phyloP scores from a whole-genome alignment of 225 moss, liverwort and hornwort genomes.

The Marchantia paleacea region DNA sequence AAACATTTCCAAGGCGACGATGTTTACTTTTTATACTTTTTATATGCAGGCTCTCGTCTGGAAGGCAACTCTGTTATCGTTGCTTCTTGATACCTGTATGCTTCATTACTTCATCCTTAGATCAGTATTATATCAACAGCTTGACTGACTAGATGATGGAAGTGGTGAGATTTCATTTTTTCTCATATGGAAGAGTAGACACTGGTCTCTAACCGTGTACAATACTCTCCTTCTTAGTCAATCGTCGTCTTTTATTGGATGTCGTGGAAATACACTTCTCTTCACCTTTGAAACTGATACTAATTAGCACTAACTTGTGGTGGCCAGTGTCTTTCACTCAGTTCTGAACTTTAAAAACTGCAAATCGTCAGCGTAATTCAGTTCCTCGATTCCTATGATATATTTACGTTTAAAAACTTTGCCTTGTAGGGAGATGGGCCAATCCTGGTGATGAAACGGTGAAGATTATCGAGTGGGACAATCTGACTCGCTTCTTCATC shows the following conservation, averaged over 20 bases:
- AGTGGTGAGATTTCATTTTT: neutral
- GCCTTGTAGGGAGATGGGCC: constrained; percentile 58
- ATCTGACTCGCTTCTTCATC: constrained; percentile 54
- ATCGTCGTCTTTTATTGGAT: neutral
- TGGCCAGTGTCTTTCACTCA: neutral
- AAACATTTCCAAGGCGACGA: neutral
- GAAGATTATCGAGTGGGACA: constrained; percentile 75
- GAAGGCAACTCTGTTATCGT: constrained; percentile 63
- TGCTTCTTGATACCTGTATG: constrained; percentile 82
- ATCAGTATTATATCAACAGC: neutral
- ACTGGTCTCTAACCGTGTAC: neutral
- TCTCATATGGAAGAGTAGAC: neutral
- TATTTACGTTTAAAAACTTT: constrained; percentile 2
- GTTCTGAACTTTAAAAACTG: neutral
- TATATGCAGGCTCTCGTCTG: constrained; percentile 64
- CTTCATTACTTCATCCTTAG: neutral
- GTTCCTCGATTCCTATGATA: neutral
- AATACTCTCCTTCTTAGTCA: neutral
- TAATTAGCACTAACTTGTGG: neutral
- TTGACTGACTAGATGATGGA: neutral
- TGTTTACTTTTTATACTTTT: neutral
- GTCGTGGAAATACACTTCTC: neutral
- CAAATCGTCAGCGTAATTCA: neutral
- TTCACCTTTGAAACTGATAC: neutral
- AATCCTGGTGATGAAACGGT: constrained; percentile 61